Percentiles rank a stretch among this genome's conserved stretches.
These are phyloP conservation scores for Leptographium lundbergii DNA, from an alignment of 2,329 filamentous ascomycete species.

Conservation along the genomic window DNA sequence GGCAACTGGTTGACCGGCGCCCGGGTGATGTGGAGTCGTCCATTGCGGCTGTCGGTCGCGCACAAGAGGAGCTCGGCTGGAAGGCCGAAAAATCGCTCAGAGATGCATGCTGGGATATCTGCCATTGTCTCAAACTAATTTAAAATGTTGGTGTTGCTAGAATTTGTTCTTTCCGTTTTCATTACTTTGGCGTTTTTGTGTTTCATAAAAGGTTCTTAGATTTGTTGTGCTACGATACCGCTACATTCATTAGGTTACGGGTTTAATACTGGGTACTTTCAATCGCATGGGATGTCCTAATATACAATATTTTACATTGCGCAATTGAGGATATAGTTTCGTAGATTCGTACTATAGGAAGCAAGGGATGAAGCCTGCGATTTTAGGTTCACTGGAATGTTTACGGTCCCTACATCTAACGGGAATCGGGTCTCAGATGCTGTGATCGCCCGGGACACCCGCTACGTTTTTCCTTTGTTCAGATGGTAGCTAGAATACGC, in stretches of 20 bases:
- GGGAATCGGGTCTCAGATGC: background rate
- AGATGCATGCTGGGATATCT: conserved; percentile 4
- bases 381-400: no score
- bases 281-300: no score
- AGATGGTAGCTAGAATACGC: background rate
- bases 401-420: background rate
- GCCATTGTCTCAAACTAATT: background rate
- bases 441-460: background rate
- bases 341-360: no score
- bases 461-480: background rate
- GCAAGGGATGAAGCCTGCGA: no score
- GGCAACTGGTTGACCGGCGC: conserved; percentile 23
- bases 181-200: background rate
- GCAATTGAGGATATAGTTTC: no score
- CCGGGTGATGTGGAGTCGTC: conserved; percentile 30
- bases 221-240: background rate
- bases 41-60: conserved; percentile 27
- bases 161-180: background rate
- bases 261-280: background rate
- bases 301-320: no score
- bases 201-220: background rate
- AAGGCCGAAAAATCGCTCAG: background rate
- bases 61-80: conserved; percentile 30
- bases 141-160: background rate
- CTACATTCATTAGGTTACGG: background rate